Evolutionary conservation across 306 rosid species (phyloP).

Genomic region (Betula pendula): DNA sequence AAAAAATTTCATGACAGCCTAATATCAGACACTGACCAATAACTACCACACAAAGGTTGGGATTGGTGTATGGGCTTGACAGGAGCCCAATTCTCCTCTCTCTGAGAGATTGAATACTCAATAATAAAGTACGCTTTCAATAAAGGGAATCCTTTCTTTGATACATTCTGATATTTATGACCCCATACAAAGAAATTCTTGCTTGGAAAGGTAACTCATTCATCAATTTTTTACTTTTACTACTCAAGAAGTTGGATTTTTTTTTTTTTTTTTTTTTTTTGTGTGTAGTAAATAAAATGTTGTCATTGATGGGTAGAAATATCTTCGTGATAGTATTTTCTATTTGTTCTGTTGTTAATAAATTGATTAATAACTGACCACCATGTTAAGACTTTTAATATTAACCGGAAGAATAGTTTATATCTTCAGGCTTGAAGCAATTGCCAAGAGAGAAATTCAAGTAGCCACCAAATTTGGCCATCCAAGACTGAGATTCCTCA

Average conservation of each 20-base stretch:
- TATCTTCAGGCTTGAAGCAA: slow-evolving; percentile 52
- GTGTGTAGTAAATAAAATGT: not conserved
- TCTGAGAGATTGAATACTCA: slow-evolving; percentile 28
- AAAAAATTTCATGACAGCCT: too few relatives aligned
- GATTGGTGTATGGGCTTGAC: slow-evolving; percentile 44
- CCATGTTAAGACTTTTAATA: not conserved
- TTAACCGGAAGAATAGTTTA: not conserved
- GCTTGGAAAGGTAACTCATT: slow-evolving; percentile 38
- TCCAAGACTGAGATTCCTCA: not conserved
- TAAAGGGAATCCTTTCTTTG: slow-evolving; percentile 45
- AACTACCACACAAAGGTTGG: too few relatives aligned
- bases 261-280: too few relatives aligned
- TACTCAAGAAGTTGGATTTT: too few relatives aligned
- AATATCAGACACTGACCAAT: too few relatives aligned
- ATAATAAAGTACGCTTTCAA: slow-evolving; percentile 28
- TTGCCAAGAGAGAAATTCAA: slow-evolving; percentile 69
- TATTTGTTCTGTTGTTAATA: too few relatives aligned
- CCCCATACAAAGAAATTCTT: slow-evolving; percentile 32
- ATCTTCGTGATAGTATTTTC: too few relatives aligned
- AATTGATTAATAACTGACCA: too few relatives aligned
- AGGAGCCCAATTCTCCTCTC: slow-evolving; percentile 36
- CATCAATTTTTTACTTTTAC: too few relatives aligned
- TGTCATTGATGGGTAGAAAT: not conserved
- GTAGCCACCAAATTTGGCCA: slow-evolving; percentile 83
- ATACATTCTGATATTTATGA: slow-evolving; percentile 40